Base-by-base conservation (phyloP, 2,329 filamentous ascomycete genomes). In the Hypoxylon sp. region DNA sequence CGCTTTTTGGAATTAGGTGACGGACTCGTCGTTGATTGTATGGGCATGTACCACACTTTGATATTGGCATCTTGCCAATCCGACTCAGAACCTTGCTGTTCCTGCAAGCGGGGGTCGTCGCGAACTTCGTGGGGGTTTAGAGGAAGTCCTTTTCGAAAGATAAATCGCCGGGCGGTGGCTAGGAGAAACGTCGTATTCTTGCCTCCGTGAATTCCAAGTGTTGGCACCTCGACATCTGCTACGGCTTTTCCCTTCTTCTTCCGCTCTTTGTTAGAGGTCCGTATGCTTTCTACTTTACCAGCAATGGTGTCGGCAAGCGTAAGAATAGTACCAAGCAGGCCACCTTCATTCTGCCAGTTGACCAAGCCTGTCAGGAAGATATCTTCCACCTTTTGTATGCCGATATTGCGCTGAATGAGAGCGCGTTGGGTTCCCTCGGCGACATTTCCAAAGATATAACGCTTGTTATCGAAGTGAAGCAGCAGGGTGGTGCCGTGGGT, bases 401-500 rank as follows among this genome's bases (percentile, higher is more conserved):
- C 76, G 7, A 87, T 67, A 47, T 85, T 88, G 57, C 87, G 82
- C 71, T 92, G 86, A 26, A 80, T 78, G 66, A 88, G 78, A 36
- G 86, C 84, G 49, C 94, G 82, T 75, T 97, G 94, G 0, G 88
- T 88, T 11, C 93, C 94, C 71, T 99, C 94, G 7, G 85, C 76
- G 11, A 93, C 70, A 63, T 88, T 87, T 13, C 94, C 94, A 65
- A 99, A 88, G 11, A 97, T 62, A 71, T 99, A 99, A 49, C 90
- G 82, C 63, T 88, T 87, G 64, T 85, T 82, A 63, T 93, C 89
- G 66, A 91, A 92, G 67, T 93, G 86, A 5, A 99, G 77, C 26
- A 91, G 69, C 21, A 97, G 70, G 38, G 83, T 82, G 2, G 90
- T 90, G 44, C 93, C 93, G 1, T 87, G 83, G 13, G 91, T 96